phyloP scores from a whole-genome alignment of 1,284 basidiomycete species.

The Trichosporon coremiiforme region DNA sequence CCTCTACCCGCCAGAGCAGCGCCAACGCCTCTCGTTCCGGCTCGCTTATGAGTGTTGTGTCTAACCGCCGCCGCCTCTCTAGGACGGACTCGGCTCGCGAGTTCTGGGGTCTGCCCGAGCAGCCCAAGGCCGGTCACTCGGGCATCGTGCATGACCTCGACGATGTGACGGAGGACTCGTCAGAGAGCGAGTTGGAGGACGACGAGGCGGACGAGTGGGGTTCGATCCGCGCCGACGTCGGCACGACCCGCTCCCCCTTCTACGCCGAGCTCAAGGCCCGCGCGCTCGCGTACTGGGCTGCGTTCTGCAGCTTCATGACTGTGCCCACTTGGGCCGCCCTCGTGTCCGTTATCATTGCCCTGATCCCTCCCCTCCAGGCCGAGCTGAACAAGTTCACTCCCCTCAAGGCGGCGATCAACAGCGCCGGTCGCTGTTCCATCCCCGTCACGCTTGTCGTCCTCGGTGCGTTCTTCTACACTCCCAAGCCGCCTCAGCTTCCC shows the following conservation, averaged over 20 bases:
- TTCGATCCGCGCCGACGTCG: background rate
- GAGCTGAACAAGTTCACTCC: constrained; percentile 66
- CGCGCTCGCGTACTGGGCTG: constrained; percentile 31
- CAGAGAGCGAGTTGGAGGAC: constrained; percentile 45
- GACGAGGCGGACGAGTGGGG: constrained; percentile 58
- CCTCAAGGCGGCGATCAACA: constrained; percentile 70
- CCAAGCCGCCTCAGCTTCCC: constrained; percentile 31
- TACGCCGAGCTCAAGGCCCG: constrained; percentile 10
- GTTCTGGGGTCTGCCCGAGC: constrained; percentile 56
- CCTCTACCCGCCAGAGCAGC: constrained; percentile 10
- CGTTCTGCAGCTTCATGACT: constrained; percentile 79
- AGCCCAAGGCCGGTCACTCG: constrained; percentile 26
- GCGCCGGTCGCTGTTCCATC: constrained; percentile 78
- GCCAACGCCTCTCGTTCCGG: background rate
- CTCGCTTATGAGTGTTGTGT: background rate
- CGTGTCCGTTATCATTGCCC: constrained; percentile 76
- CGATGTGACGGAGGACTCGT: constrained; percentile 42
- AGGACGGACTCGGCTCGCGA: constrained; percentile 53
- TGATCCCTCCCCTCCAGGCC: constrained; percentile 73
- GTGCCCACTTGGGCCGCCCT: constrained; percentile 80
- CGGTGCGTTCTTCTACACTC: constrained; percentile 81
- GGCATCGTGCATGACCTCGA: constrained; percentile 30
- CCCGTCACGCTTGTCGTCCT: constrained; percentile 88
- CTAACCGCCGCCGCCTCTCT: constrained; percentile 25
- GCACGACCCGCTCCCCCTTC: constrained; percentile 6